Conservation (phyloP, 768 basidiomycete genomes). For the Kwoniella bestiolae region DNA sequence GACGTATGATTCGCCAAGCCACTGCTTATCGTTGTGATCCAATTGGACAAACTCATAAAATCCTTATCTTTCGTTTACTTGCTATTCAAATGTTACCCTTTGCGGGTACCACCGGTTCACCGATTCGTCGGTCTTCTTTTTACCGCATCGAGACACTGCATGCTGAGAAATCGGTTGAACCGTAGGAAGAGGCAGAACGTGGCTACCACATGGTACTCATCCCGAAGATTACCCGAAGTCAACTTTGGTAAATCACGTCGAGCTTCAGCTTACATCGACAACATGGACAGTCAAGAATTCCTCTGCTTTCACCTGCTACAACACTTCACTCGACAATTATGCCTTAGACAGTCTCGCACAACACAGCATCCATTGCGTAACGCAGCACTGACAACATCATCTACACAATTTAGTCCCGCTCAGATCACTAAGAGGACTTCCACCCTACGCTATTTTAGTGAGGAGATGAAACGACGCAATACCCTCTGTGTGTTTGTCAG, state of each 20-base stretch:
- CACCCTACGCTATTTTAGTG: conserved; percentile 7
- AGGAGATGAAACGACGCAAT: conserved; percentile 9
- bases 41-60: neutral
- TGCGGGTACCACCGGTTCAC: conserved; percentile 3
- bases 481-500: neutral
- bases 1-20: neutral
- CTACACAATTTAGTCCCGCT: neutral
- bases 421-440: neutral
- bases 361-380: too few species aligned
- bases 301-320: too few species aligned
- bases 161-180: too few species aligned
- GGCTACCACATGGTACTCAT: neutral
- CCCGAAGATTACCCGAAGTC: too few species aligned
- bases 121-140: neutral
- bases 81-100: neutral
- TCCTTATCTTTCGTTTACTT: conserved; percentile 6
- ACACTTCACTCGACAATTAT: too few species aligned
- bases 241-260: too few species aligned
- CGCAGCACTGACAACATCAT: too few species aligned
- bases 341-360: too few species aligned
- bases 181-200: too few species aligned
- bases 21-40: neutral
- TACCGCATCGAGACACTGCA: neutral
- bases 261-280: too few species aligned
- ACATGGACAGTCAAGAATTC: too few species aligned